Evolutionary conservation across 495 filamentous ascomycete genomes (phyloP), one percentile per base, ranked within the genome.

Genomic region (Xylaria scruposa): DNA sequence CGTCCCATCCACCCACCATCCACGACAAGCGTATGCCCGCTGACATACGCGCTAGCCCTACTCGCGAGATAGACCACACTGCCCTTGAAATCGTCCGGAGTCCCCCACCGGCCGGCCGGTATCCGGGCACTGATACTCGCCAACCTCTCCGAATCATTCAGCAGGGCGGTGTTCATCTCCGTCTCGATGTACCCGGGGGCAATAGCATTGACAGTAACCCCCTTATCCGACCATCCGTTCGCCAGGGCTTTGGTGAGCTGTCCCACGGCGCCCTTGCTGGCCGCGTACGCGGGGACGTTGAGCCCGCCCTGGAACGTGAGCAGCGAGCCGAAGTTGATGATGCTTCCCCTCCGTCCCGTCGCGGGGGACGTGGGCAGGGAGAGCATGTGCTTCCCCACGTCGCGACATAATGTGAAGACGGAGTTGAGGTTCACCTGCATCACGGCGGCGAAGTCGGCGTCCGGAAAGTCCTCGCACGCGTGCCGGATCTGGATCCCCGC

Each of bases 1-100:
- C 94, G 84, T 9, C 93, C 93, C 94, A 97, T 97, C 94, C 94
- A 97, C 46, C 95, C 94, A 33, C 95, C 95, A 84, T 97, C 94
- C 56, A 97, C 93, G 6, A 92, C 90, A 70, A 97, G 72, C 0
- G 92, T 83, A 76, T 95, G 92, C 0, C 94, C 95, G 68, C 87
- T 92, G 13, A 98, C 91, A 84, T 97, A 97, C 36, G 80, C 87
- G 75, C 92, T 93, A 42, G 91, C 92, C 77, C 81, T 85, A 79
- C 91, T 90, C 17, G 93, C 93, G 69, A 97, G 81, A 77, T 89
- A 97, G 15, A 98, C 90, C 1, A 91, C 87, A 8, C 86, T 89
- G 0, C 95, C 95, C 84, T 95, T 94, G 77, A 97, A 97, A 80
- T 98, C 95, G 53, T 97, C 93, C 8, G 94, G 92, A 21, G 74